phyloP scores from a whole-genome alignment of 2,329 filamentous ascomycete species.

The Plenodomus tracheiphilus region DNA sequence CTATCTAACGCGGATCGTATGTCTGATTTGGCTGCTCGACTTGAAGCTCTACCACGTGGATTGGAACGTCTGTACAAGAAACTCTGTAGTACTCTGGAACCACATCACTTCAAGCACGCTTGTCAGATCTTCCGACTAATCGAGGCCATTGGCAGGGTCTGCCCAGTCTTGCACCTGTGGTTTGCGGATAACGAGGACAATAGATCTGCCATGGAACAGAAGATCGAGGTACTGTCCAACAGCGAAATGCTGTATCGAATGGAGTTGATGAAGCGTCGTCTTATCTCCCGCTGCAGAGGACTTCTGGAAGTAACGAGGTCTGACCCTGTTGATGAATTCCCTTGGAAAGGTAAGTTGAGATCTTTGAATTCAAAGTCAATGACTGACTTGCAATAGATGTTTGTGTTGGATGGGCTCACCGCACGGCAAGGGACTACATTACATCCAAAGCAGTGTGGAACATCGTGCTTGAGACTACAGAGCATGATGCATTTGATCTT shows the following conservation, averaged over 20 bases:
- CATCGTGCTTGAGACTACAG: background rate
- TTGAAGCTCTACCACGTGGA: constrained; percentile 12
- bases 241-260: background rate
- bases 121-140: constrained; percentile 13
- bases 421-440: constrained; percentile 17
- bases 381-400: background rate
- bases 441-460: background rate
- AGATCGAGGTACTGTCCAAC: background rate
- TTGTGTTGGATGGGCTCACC: constrained; percentile 12
- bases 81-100: constrained; percentile 2
- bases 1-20: constrained; percentile 11
- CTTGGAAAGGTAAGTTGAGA: too few relatives aligned
- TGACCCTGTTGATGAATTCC: too few relatives aligned
- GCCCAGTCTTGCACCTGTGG: constrained; percentile 1
- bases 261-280: background rate
- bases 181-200: constrained; percentile 1
- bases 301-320: constrained; percentile 8
- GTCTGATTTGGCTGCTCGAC: constrained; percentile 6
- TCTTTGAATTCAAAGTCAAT: too few relatives aligned
- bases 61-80: constrained; percentile 15
- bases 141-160: background rate
- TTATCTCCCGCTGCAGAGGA: constrained; percentile 9
- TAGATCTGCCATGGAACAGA: background rate
- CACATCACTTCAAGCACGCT: constrained; percentile 8
- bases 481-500: constrained; percentile 1